phyloP scores from a whole-genome alignment of 2,329 filamentous ascomycete genomes.

The Pseudogymnoascus sp. region DNA sequence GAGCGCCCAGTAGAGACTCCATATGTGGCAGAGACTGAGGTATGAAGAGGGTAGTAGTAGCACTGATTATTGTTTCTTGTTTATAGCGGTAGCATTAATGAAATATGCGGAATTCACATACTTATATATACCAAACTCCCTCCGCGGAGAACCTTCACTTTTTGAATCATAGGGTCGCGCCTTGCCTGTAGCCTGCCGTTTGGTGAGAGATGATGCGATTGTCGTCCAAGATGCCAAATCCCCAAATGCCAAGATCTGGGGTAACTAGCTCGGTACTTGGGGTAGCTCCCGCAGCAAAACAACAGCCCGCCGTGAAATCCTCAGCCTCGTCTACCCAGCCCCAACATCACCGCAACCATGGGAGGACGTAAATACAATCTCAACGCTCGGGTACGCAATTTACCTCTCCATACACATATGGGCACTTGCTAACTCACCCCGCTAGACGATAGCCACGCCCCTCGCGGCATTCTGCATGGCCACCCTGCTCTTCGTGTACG shows the following conservation, averaged over 20 bases:
- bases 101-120: conserved; percentile 7
- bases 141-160: not conserved
- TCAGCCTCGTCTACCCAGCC: not conserved
- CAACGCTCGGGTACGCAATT: not conserved
- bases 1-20: conserved; percentile 67
- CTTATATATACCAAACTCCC: not conserved
- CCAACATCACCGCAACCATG: not conserved
- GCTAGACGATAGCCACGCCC: conserved; percentile 40
- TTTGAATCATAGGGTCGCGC: not conserved
- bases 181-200: not conserved
- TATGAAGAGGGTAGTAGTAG: conserved; percentile 51
- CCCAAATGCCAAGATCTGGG: conserved; percentile 3
- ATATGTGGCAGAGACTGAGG: conserved; percentile 21
- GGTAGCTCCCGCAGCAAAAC: not conserved
- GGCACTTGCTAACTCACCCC: not conserved
- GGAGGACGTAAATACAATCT: conserved; percentile 1
- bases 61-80: conserved; percentile 63
- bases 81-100: conserved; percentile 9
- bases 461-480: conserved; percentile 48
- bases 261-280: not conserved
- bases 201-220: conserved; percentile 5
- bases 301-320: not conserved
- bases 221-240: conserved; percentile 9
- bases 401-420: not conserved
- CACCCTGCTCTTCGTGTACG: conserved; percentile 40